Evolutionary conservation across 1,139 yeast genomes (phyloP).

Genomic region (Debaryomyces nepalensis): DNA sequence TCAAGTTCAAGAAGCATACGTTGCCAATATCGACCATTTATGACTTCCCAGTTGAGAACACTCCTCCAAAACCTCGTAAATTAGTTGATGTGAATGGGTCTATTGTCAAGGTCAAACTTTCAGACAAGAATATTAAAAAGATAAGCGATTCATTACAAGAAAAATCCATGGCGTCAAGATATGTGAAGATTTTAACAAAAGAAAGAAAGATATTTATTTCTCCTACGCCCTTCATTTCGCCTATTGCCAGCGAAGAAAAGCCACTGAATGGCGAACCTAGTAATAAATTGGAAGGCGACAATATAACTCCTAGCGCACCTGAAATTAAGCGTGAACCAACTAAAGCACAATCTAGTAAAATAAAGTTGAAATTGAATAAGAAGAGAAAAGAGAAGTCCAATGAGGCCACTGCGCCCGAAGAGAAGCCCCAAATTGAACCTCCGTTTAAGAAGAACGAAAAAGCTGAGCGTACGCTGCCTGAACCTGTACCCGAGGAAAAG

Average conservation of each 20-base stretch:
- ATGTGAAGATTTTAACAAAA: constrained; percentile 33
- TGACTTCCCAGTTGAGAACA: constrained; percentile 10
- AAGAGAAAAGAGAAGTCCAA: background rate
- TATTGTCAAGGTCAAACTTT: constrained; percentile 8
- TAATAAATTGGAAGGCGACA: background rate
- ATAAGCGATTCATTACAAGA: background rate
- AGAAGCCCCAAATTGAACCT: constrained; percentile 6
- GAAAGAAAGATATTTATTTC: constrained; percentile 27
- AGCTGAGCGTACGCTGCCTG: constrained; percentile 22
- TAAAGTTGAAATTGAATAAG: background rate
- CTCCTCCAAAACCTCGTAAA: background rate
- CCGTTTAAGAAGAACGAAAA: background rate
- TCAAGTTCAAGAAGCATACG: constrained; percentile 20
- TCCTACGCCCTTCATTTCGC: constrained; percentile 19
- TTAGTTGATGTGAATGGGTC: constrained; percentile 17
- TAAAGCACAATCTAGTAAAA: background rate
- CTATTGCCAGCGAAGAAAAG: background rate
- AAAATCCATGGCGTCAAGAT: constrained; percentile 21
- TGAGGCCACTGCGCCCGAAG: constrained; percentile 6
- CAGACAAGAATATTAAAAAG: background rate
- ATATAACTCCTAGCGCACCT: too few species aligned
- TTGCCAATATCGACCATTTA: constrained; percentile 12
- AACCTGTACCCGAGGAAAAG: constrained; percentile 17
- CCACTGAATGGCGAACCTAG: background rate
- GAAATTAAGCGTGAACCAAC: too few species aligned